Conservation (phyloP, 768 basidiomycete genomes). For the Phanerochaete carnosa region DNA sequence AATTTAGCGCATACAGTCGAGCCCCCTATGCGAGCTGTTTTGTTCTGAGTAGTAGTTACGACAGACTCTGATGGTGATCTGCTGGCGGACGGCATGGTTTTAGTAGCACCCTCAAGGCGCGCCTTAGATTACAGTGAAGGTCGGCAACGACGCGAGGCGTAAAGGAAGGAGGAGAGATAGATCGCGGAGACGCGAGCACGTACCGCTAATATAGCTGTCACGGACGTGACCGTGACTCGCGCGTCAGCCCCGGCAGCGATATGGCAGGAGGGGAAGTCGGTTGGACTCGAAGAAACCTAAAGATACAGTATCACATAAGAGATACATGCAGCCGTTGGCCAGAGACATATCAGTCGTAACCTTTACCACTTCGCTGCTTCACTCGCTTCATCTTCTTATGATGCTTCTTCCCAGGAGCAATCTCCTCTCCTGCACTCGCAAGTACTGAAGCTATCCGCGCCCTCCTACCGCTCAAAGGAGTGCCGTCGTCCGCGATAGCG, state of each 20-base stretch:
- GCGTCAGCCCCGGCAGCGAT: neutral
- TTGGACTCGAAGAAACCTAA: neutral
- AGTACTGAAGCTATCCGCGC: constrained; percentile 42
- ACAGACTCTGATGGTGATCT: neutral
- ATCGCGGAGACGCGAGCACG: neutral
- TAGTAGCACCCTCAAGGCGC: neutral
- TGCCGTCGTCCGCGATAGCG: constrained; percentile 74
- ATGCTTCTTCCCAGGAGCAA: constrained; percentile 63
- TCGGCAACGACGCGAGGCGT: neutral
- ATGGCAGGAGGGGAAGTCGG: neutral
- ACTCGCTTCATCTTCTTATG: constrained; percentile 79
- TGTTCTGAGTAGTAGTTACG: neutral
- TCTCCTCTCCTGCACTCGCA: constrained; percentile 33
- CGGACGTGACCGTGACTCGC: constrained; percentile 1
- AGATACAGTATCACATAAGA: constrained; percentile 7
- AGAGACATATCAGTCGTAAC: constrained; percentile 62
- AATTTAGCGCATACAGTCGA: constrained; percentile 65
- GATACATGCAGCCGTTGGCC: neutral
- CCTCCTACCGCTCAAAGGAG: constrained; percentile 43
- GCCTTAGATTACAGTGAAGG: neutral
- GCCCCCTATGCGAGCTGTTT: neutral
- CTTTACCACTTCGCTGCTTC: constrained; percentile 91
- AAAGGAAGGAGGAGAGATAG: neutral
- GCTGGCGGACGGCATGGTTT: neutral
- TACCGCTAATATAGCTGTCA: neutral